These are phyloP conservation scores for Termitomyces sp. DNA, from an alignment of 768 basidiomycete genomes.

Conservation along the genomic window DNA sequence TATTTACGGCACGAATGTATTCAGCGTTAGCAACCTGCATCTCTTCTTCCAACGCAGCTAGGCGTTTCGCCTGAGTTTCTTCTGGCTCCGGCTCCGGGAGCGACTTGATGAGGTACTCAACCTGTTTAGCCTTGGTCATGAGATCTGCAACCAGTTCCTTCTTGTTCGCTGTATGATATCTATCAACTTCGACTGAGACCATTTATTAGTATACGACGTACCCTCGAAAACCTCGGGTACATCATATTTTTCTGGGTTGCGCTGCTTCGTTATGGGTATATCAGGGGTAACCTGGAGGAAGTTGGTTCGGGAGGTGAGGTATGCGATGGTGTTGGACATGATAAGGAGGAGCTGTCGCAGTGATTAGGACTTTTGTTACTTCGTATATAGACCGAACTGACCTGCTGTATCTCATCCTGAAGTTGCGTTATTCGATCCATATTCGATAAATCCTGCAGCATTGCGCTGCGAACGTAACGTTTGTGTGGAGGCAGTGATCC, in stretches of 20 bases:
- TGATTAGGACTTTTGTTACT: neutral
- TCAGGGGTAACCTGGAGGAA: conserved; percentile 75
- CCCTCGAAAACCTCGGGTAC: conserved; percentile 72
- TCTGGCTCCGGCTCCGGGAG: conserved; percentile 77
- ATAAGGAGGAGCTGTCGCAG: conserved; percentile 68
- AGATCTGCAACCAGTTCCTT: conserved; percentile 81
- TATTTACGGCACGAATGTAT: conserved; percentile 63
- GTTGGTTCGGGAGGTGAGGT: conserved; percentile 70
- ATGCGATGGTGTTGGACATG: conserved; percentile 78
- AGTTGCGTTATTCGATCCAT: conserved; percentile 97
- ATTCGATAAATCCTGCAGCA: conserved; percentile 89
- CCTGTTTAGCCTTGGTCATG: conserved; percentile 82
- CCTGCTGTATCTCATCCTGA: conserved; percentile 91
- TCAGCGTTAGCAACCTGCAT: conserved; percentile 72
- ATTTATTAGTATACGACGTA: conserved; percentile 17
- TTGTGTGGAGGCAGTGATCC: conserved; percentile 45
- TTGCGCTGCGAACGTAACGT: conserved; percentile 46
- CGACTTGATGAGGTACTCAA: conserved; percentile 78
- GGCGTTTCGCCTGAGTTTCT: conserved; percentile 69
- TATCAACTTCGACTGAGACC: neutral
- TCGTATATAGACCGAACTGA: conserved; percentile 15
- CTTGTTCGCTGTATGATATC: conserved; percentile 55
- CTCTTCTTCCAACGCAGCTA: conserved; percentile 62
- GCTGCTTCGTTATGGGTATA: conserved; percentile 80
- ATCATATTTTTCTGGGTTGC: conserved; percentile 69